These are phyloP conservation scores for Clavispora phyllophila DNA, from an alignment of 805 yeast species.

Conservation along the genomic window DNA sequence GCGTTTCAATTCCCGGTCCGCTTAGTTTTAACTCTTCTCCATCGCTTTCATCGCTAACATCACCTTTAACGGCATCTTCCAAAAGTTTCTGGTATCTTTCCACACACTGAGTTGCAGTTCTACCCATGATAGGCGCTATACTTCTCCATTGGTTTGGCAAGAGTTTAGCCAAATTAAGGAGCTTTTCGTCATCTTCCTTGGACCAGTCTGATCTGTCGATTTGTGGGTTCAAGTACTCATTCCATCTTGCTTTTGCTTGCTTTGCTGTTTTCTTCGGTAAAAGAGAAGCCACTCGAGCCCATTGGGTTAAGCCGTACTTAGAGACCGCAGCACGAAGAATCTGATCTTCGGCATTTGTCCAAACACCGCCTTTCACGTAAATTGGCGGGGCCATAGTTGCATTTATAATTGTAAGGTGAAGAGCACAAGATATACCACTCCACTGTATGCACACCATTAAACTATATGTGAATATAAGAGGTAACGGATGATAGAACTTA, in stretches of 20 bases:
- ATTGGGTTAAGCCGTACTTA: slow-evolving; percentile 89
- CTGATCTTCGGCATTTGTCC: slow-evolving; percentile 86
- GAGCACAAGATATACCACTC: not conserved
- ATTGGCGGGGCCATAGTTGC: slow-evolving; percentile 41
- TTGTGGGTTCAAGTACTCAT: slow-evolving; percentile 76
- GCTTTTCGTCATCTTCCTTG: slow-evolving; percentile 66
- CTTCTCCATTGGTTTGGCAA: slow-evolving; percentile 95
- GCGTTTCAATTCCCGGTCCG: slow-evolving; percentile 52
- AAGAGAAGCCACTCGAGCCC: slow-evolving; percentile 89
- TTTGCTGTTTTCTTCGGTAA: slow-evolving; percentile 80
- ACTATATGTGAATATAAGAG: not conserved
- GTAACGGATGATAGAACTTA: too few relatives aligned
- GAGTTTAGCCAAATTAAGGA: slow-evolving; percentile 59
- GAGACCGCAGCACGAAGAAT: slow-evolving; percentile 85
- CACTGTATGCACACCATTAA: not conserved
- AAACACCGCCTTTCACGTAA: slow-evolving; percentile 81
- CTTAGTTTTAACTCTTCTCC: slow-evolving; percentile 33
- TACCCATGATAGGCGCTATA: slow-evolving; percentile 71
- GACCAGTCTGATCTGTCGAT: slow-evolving; percentile 66
- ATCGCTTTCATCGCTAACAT: slow-evolving; percentile 20
- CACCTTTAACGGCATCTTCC: slow-evolving; percentile 37
- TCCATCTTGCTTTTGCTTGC: slow-evolving; percentile 93
- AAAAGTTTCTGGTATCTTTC: slow-evolving; percentile 76
- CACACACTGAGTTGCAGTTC: slow-evolving; percentile 83
- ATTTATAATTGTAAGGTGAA: not conserved